Evolutionary conservation across 1,139 yeast species (phyloP).

Genomic region (Komagataea norvegica): DNA sequence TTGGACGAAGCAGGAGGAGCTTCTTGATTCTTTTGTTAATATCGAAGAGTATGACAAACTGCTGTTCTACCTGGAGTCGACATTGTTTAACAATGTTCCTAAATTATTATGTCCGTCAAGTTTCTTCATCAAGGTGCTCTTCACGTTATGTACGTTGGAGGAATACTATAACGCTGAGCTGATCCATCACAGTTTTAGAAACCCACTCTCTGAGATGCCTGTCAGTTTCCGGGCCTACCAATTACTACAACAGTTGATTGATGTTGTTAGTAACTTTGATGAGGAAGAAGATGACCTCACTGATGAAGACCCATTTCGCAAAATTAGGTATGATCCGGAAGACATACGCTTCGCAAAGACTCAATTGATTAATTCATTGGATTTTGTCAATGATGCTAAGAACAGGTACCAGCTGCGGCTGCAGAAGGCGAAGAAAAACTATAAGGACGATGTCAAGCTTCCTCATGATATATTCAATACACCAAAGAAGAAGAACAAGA

Average conservation of each 20-base stretch:
- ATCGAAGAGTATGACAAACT: constrained; percentile 23
- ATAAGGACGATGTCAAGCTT: constrained; percentile 10
- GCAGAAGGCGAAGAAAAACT: constrained; percentile 12
- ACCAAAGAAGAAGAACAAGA: neutral
- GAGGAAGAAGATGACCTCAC: neutral
- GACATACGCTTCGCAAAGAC: constrained; percentile 10
- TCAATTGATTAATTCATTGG: constrained; percentile 13
- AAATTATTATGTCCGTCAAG: constrained; percentile 20
- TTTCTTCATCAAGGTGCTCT: constrained; percentile 16
- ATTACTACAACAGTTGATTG: constrained; percentile 13
- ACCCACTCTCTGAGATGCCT: constrained; percentile 11
- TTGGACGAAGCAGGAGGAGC: constrained; percentile 16
- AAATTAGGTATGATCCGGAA: constrained; percentile 4
- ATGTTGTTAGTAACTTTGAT: constrained; percentile 10
- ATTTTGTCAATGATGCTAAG: constrained; percentile 10
- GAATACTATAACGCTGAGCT: constrained; percentile 21
- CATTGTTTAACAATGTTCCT: constrained; percentile 18
- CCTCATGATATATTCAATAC: constrained; percentile 1
- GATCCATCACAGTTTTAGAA: constrained; percentile 10
- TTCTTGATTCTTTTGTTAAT: constrained; percentile 20
- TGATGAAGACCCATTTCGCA: constrained; percentile 6
- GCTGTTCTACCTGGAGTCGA: constrained; percentile 19
- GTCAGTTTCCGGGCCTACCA: constrained; percentile 17
- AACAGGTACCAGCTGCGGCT: constrained; percentile 2
- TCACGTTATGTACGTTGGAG: constrained; percentile 22